Conservation (phyloP, 805 yeast genomes). For the Candida argentea region DNA sequence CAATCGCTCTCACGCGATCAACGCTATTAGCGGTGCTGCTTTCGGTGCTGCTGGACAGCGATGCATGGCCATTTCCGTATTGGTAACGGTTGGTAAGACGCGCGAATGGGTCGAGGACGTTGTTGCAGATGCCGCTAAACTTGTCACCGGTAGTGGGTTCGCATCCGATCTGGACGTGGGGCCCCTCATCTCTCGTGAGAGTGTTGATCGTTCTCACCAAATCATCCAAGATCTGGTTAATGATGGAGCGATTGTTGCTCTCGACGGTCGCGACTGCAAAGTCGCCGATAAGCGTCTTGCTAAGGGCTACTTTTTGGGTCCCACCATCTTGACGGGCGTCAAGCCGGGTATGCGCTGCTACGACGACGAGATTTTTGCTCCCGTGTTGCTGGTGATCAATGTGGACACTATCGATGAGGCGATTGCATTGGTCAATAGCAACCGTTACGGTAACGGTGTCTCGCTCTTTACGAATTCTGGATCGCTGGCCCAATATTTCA, state of each 20-base stretch:
- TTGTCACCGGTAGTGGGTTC: constrained; percentile 59
- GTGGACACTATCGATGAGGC: constrained; percentile 61
- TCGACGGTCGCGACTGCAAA: constrained; percentile 51
- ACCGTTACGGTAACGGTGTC: constrained; percentile 60
- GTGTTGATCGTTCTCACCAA: constrained; percentile 43
- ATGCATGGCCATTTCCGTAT: constrained; percentile 69
- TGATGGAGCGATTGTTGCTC: constrained; percentile 51
- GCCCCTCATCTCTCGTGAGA: constrained; percentile 57
- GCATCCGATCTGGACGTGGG: constrained; percentile 55
- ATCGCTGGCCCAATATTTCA: constrained; percentile 59
- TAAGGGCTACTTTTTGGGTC: constrained; percentile 63
- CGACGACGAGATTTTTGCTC: constrained; percentile 72
- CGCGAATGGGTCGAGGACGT: constrained; percentile 55
- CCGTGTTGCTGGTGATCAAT: constrained; percentile 54
- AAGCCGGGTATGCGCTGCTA: constrained; percentile 63
- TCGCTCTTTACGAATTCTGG: constrained; percentile 65
- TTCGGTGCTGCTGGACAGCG: constrained; percentile 83
- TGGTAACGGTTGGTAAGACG: constrained; percentile 62
- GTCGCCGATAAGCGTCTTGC: constrained; percentile 27
- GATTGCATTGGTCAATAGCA: constrained; percentile 48
- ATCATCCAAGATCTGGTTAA: constrained; percentile 47
- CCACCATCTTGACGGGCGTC: constrained; percentile 52
- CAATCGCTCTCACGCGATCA: constrained; percentile 49
- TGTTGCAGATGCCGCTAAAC: constrained; percentile 43
- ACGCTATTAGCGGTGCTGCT: constrained; percentile 64